These are phyloP conservation scores for Crithidia bombi DNA, from an alignment of 208 protist genomes.

Conservation along the genomic window DNA sequence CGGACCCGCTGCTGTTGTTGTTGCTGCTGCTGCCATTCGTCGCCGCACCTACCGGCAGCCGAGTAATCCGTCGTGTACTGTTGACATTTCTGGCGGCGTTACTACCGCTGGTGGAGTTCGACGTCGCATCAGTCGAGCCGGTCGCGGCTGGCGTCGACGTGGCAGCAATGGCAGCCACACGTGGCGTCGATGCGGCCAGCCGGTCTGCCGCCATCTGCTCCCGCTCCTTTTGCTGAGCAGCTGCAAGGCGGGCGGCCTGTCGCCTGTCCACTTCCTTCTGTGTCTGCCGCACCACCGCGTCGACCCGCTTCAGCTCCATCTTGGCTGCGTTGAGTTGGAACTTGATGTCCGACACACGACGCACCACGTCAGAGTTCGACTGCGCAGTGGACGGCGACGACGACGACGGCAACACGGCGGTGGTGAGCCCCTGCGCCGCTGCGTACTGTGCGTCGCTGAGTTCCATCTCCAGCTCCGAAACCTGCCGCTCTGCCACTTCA, in stretches of 20 bases:
- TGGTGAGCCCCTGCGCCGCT: constrained; percentile 8
- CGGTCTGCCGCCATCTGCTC: constrained; percentile 13
- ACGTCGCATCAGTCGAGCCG: no score
- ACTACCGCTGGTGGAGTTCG: no score
- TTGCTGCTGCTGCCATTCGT: background rate
- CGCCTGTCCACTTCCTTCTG: constrained; percentile 51
- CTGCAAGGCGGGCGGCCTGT: constrained; percentile 36
- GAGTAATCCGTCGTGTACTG: background rate
- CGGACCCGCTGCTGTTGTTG: background rate
- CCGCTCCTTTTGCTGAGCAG: constrained; percentile 32
- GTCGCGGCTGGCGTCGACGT: background rate
- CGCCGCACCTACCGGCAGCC: background rate
- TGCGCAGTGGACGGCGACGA: background rate
- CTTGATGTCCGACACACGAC: constrained; percentile 22
- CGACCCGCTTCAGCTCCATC: constrained; percentile 41
- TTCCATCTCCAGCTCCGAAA: constrained; percentile 32
- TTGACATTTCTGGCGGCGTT: background rate
- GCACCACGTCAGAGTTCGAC: background rate
- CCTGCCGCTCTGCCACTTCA: constrained; percentile 37
- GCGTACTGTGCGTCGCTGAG: constrained; percentile 20
- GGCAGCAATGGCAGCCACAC: background rate
- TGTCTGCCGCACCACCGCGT: constrained; percentile 39
- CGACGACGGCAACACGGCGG: background rate
- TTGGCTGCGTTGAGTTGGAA: constrained; percentile 53
- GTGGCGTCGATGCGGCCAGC: background rate